phyloP scores from a whole-genome alignment of 108 stramenopile species.

The Mayamaea pseudoterrestris region DNA sequence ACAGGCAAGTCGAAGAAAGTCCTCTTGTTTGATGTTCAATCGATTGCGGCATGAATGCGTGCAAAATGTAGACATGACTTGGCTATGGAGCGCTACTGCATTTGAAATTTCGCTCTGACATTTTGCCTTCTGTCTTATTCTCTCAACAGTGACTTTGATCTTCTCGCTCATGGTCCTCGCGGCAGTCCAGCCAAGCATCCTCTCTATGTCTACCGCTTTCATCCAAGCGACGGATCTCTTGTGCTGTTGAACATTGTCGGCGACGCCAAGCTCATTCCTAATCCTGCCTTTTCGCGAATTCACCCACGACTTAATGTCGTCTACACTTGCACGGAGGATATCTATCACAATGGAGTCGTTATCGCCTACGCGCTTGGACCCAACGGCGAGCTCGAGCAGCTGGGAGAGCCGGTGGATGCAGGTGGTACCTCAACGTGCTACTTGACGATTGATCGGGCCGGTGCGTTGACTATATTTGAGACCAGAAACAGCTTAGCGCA shows the following conservation, averaged over 20 bases:
- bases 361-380: conserved; percentile 56
- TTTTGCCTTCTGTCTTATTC: background rate
- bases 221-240: conserved; percentile 64
- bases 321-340: conserved; percentile 92
- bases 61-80: too few species aligned
- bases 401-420: conserved; percentile 64
- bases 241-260: conserved; percentile 73
- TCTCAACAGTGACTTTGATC: conserved; percentile 11
- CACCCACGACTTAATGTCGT: conserved; percentile 86
- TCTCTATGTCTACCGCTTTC: conserved; percentile 72
- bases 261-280: conserved; percentile 54
- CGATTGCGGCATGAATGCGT: too few species aligned
- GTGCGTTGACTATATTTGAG: too few species aligned
- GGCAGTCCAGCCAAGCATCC: conserved; percentile 69
- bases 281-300: conserved; percentile 88
- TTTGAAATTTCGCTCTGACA: background rate
- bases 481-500: too few species aligned
- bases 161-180: conserved; percentile 77
- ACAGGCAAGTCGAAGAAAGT: conserved; percentile 3
- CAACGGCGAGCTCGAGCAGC: conserved; percentile 52
- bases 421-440: conserved; percentile 91
- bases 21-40: background rate
- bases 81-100: too few species aligned
- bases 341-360: conserved; percentile 78
- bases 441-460: conserved; percentile 75